Percentiles rank a stretch among this genome's conserved stretches.
phyloP scores from a whole-genome alignment of 495 filamentous ascomycete genomes.

The Penicillium flavigenum region DNA sequence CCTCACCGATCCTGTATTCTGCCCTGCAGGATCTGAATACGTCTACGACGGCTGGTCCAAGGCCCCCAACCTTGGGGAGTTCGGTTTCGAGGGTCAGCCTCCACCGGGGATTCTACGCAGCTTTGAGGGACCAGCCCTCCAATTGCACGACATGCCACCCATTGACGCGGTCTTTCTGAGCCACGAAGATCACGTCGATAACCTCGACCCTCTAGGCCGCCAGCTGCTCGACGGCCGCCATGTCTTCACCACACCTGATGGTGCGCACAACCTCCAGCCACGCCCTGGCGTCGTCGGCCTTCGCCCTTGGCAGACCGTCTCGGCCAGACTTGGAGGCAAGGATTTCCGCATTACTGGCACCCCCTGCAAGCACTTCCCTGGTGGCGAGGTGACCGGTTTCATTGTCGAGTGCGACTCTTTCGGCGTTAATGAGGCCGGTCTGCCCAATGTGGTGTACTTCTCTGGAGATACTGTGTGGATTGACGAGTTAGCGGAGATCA shows the following conservation, averaged over 20 bases:
- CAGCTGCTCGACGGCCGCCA: conserved; percentile 47
- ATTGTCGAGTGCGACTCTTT: conserved; percentile 42
- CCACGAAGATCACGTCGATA: conserved; percentile 57
- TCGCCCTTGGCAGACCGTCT: conserved; percentile 27
- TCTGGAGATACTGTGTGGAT: conserved; percentile 56
- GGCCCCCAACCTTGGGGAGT: conserved; percentile 26
- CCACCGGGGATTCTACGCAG: conserved; percentile 10
- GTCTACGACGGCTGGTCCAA: conserved; percentile 22
- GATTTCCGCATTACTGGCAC: conserved; percentile 39
- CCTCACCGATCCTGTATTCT: conserved; percentile 57
- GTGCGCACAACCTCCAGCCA: conserved; percentile 42
- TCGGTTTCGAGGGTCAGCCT: neutral
- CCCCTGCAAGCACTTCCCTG: conserved; percentile 47
- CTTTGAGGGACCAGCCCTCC: conserved; percentile 33
- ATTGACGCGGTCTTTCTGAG: conserved; percentile 54
- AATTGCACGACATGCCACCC: conserved; percentile 40
- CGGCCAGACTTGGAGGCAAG: conserved; percentile 26
- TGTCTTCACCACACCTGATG: conserved; percentile 52
- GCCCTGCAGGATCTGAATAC: conserved; percentile 40
- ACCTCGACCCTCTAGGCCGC: conserved; percentile 46
- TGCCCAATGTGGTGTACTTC: conserved; percentile 54
- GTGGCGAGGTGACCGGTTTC: conserved; percentile 51
- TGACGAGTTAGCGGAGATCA: conserved; percentile 37
- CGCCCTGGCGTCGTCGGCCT: conserved; percentile 45
- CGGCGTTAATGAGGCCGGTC: conserved; percentile 36